These are phyloP conservation scores for Picochlorum sp. DNA, from an alignment of 139 green algal species.

Conservation along the genomic window DNA sequence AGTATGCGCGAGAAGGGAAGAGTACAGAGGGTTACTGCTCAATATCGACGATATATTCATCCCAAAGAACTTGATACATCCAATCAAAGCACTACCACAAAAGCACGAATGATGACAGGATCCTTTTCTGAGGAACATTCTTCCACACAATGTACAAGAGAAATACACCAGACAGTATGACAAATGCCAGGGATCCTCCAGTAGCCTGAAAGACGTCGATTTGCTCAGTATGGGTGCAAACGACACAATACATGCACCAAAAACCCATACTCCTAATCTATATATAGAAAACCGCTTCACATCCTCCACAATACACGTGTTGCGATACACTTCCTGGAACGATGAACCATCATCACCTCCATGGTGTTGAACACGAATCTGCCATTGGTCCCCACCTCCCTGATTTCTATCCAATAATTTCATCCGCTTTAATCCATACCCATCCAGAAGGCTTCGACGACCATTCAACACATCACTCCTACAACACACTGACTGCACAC, in stretches of 20 bases:
- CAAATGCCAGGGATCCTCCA: constrained; percentile 32
- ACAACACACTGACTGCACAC: no score
- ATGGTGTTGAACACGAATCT: no score
- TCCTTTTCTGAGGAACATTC: constrained; percentile 32
- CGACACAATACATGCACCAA: constrained; percentile 19
- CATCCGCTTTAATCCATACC: no score
- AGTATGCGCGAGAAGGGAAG: constrained; percentile 27
- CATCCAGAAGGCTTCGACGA: no score
- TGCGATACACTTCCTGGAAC: background rate
- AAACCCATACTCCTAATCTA: background rate
- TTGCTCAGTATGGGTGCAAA: constrained; percentile 3
- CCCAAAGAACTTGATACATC: constrained; percentile 27
- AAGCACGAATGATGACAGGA: constrained; percentile 18
- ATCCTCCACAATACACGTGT: background rate
- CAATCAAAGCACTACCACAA: constrained; percentile 31
- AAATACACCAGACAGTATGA: constrained; percentile 33
- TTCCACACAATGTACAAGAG: constrained; percentile 39
- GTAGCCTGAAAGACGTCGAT: constrained; percentile 28
- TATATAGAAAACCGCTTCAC: constrained; percentile 4
- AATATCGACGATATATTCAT: constrained; percentile 31
- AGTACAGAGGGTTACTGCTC: constrained; percentile 22
- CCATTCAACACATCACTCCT: no score
- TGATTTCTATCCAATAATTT: no score
- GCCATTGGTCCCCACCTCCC: no score
- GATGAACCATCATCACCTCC: no score